Base-by-base conservation (phyloP, 768 basidiomycete species). In the Leccinum uliginosum region DNA sequence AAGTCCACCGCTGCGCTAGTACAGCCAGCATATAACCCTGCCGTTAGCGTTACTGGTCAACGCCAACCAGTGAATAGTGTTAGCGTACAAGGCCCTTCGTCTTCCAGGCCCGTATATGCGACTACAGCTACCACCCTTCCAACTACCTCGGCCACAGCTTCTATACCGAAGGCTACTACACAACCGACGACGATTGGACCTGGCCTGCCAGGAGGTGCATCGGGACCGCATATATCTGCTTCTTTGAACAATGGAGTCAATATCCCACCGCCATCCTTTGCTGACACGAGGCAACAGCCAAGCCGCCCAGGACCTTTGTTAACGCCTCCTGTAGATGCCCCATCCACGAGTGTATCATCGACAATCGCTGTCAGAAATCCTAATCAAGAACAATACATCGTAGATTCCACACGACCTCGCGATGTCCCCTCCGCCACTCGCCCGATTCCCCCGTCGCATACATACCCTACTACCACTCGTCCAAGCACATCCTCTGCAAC, bases 371-470 rank as follows among this genome's bases (percentile, higher is more conserved):
- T 49, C 40, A 73, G 59, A 54, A 63, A 56, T 35, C 47, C 56
- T 47, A 47, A 60, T 43, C 59, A 66, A 23, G 70, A 73, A 50
- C 62, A 57, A 53, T n/a, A 55, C 6, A 34, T 45, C 12, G 21
- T 54, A 58, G 70, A 73, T 38, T 53, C 64, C 23, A 59, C 52
- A 9, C 65, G 64, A 48, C 23, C 57, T 52, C 71, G 71, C 32
- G 70, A 67, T 50, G 44, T 49, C 11, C 55, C 64, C 26, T 58
- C 60, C 15, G 32, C 57, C 27, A 43, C 57, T 32, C 70, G 71
- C 51, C 61, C 63, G 21, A 48, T 47, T 51, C 49, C 58, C 30
- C 56, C 67, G 21, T 61, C 62, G 21, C 61, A 71, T 51, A 26
- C 59, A 64, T 59, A 70, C 54, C 59, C 65, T 52, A 47, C 57